These are phyloP conservation scores for Sisymbrium irio DNA, from an alignment of 345 rosid species.

Conservation along the genomic window DNA sequence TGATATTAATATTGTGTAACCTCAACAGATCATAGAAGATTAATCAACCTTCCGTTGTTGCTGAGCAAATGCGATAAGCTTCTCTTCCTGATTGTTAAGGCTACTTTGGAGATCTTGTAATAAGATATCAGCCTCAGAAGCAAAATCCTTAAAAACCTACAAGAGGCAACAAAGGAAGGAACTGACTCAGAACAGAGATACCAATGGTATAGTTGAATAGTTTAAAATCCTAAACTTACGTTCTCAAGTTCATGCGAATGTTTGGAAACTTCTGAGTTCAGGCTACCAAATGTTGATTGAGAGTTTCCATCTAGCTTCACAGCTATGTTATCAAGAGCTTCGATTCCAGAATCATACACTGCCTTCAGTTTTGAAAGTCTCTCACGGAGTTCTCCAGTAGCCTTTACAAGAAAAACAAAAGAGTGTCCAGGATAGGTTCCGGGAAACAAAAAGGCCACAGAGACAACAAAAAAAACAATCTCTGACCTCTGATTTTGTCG, in stretches of 20 bases:
- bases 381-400: conserved; percentile 78
- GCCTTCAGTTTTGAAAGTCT: conserved; percentile 65
- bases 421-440: not conserved
- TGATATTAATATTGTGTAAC: not conserved
- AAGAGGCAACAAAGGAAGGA: conserved; percentile 31
- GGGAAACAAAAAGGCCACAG: not conserved
- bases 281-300: conserved; percentile 61
- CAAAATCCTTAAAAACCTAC: conserved; percentile 87
- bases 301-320: conserved; percentile 81
- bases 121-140: conserved; percentile 81
- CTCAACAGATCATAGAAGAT: not conserved
- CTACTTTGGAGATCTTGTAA: conserved; percentile 78
- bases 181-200: conserved; percentile 10
- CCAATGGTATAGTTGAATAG: not conserved
- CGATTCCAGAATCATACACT: conserved; percentile 72
- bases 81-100: conserved; percentile 77
- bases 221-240: conserved; percentile 45
- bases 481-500: conserved; percentile 73
- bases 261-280: conserved; percentile 78
- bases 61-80: conserved; percentile 65
- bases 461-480: not conserved
- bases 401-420: conserved; percentile 45
- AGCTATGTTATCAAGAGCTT: conserved; percentile 75
- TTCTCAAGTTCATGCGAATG: conserved; percentile 81
- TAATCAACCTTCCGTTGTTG: conserved; percentile 73